These are phyloP conservation scores for Amanita inopinata DNA, from an alignment of 768 basidiomycete genomes.

Conservation along the genomic window DNA sequence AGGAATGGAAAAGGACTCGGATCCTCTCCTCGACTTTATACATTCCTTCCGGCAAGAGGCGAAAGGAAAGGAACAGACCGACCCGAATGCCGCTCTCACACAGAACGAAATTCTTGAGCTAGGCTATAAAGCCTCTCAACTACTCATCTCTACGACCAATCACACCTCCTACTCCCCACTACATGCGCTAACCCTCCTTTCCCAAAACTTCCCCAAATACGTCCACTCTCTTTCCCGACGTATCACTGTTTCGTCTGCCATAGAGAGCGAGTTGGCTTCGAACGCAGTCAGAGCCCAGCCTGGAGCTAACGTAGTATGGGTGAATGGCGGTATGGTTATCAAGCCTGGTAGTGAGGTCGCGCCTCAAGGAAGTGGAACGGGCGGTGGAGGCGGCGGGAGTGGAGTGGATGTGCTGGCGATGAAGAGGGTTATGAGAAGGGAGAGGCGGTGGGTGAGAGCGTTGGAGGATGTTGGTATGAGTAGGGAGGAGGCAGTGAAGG, in stretches of 20 bases:
- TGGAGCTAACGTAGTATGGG: constrained; percentile 57
- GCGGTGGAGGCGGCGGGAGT: constrained; percentile 22
- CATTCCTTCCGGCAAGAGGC: constrained; percentile 27
- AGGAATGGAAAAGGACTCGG: not conserved
- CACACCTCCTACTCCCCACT: constrained; percentile 38
- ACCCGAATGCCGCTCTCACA: constrained; percentile 32
- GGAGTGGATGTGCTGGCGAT: constrained; percentile 70
- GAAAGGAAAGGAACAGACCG: constrained; percentile 19
- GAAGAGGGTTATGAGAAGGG: constrained; percentile 61
- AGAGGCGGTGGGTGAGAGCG: constrained; percentile 50
- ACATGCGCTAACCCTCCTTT: constrained; percentile 50
- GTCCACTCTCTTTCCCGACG: constrained; percentile 65
- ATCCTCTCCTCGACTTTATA: constrained; percentile 6
- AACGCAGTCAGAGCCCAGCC: constrained; percentile 47
- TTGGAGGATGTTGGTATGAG: constrained; percentile 56
- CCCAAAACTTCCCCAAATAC: constrained; percentile 88
- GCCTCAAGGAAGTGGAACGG: too few relatives aligned
- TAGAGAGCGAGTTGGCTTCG: constrained; percentile 44
- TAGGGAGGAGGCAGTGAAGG: constrained; percentile 54
- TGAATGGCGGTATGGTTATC: constrained; percentile 63
- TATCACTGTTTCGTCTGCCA: constrained; percentile 38
- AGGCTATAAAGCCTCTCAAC: constrained; percentile 64
- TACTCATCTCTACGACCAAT: constrained; percentile 40
- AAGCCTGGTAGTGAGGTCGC: constrained; percentile 4
- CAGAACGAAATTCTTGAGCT: constrained; percentile 56